These are phyloP conservation scores for Rhizoclosmatium hyalinum DNA, from an alignment of 371 early-diverging fungal species.

Conservation along the genomic window DNA sequence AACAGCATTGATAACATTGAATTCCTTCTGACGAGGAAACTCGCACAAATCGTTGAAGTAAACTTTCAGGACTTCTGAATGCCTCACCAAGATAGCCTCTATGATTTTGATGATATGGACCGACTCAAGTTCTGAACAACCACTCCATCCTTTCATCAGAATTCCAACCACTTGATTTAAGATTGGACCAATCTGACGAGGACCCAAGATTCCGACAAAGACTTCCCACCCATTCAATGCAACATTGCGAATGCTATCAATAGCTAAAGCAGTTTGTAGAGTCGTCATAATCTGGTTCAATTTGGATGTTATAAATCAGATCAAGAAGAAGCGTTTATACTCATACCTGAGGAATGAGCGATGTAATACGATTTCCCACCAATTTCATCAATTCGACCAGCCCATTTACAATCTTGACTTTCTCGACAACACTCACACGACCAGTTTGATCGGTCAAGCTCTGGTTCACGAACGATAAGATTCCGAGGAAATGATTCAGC, in stretches of 20 bases:
- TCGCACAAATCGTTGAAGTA: constrained; percentile 29
- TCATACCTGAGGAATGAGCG: constrained; percentile 38
- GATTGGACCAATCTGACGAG: constrained; percentile 35
- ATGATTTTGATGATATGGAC: constrained; percentile 27
- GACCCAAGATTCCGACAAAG: constrained; percentile 34
- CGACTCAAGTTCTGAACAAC: constrained; percentile 28
- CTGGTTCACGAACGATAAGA: constrained; percentile 57
- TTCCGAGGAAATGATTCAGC: constrained; percentile 52
- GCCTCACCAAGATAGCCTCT: constrained; percentile 22
- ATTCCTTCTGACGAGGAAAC: constrained; percentile 31
- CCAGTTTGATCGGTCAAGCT: constrained; percentile 29
- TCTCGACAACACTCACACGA: constrained; percentile 13
- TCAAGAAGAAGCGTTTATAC: not conserved
- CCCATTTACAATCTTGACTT: constrained; percentile 34
- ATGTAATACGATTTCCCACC: constrained; percentile 34
- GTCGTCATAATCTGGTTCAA: constrained; percentile 44
- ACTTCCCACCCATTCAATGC: constrained; percentile 46
- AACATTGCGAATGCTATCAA: constrained; percentile 25
- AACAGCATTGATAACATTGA: constrained; percentile 19
- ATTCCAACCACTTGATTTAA: constrained; percentile 38
- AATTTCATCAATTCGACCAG: constrained; percentile 40
- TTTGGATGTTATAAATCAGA: not conserved
- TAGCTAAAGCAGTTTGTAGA: constrained; percentile 45
- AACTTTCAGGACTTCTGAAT: not conserved
- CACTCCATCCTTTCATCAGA: constrained; percentile 26